Conservation (phyloP, 768 basidiomycete species). For the Cytidiella melzeri region DNA sequence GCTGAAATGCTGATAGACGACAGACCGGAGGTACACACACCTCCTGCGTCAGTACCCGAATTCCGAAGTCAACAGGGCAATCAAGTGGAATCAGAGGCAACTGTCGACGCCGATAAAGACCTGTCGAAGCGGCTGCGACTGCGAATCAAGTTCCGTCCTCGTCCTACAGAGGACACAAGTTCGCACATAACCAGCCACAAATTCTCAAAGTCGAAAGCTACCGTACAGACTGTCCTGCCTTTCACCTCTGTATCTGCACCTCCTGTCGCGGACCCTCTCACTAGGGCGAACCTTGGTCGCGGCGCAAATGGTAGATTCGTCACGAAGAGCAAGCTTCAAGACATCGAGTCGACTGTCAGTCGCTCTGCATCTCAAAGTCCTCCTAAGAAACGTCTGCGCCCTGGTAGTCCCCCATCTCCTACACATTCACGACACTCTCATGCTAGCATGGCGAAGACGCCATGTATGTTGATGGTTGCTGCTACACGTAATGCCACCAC, state of each 20-base stretch:
- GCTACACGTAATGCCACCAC: slow-evolving; percentile 43
- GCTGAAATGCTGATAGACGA: slow-evolving; percentile 10
- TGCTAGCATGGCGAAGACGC: slow-evolving; percentile 10
- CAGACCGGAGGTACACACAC: slow-evolving; percentile 7
- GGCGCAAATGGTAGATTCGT: slow-evolving; percentile 14
- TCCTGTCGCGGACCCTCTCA: not conserved
- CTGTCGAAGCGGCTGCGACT: slow-evolving; percentile 32
- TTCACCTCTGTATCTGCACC: not conserved
- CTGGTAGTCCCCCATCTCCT: not conserved
- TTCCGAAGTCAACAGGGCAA: slow-evolving; percentile 16
- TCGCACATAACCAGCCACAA: slow-evolving; percentile 2
- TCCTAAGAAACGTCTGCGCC: slow-evolving; percentile 2
- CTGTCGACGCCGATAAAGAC: slow-evolving; percentile 26
- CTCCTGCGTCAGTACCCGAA: not conserved
- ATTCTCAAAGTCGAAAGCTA: not conserved
- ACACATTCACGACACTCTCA: not conserved
- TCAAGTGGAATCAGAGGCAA: slow-evolving; percentile 26
- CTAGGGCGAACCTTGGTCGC: slow-evolving; percentile 2
- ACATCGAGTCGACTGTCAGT: not conserved
- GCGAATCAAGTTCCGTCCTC: slow-evolving; percentile 31
- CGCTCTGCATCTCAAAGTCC: not conserved
- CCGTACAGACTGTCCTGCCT: slow-evolving; percentile 1
- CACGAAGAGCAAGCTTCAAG: slow-evolving; percentile 10
- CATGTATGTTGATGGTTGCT: slow-evolving; percentile 39
- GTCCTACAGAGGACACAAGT: slow-evolving; percentile 10